phyloP scores from a whole-genome alignment of 768 basidiomycete species.

The Crepidotus variabilis region DNA sequence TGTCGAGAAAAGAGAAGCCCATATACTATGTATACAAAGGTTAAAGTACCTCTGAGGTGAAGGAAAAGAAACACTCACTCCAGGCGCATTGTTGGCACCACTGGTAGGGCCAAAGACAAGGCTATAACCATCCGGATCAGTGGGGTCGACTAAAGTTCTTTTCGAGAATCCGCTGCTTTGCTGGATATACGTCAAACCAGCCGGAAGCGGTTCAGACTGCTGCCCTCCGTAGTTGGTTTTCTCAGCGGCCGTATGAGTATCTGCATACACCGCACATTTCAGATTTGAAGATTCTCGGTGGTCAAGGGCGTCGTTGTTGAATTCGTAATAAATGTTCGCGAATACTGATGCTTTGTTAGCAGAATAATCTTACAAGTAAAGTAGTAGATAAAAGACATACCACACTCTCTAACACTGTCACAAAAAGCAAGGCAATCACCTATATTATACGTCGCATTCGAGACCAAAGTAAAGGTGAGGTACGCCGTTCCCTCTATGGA shows the following conservation, averaged over 20 bases:
- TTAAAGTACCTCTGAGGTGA: neutral
- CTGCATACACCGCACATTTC: slow-evolving; percentile 44
- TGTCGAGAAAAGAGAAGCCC: slow-evolving; percentile 46
- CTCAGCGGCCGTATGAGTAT: slow-evolving; percentile 37
- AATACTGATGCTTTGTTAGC: slow-evolving; percentile 30
- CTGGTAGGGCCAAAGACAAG: slow-evolving; percentile 40
- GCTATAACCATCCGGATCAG: slow-evolving; percentile 39
- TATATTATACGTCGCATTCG: slow-evolving; percentile 42
- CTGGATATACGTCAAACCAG: slow-evolving; percentile 37
- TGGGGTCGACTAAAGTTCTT: slow-evolving; percentile 34
- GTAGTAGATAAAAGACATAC: slow-evolving; percentile 24
- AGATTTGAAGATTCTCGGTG: slow-evolving; percentile 37
- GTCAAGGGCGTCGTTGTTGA: slow-evolving; percentile 39
- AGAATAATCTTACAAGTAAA: slow-evolving; percentile 1
- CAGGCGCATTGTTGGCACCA: slow-evolving; percentile 46
- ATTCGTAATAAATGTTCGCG: slow-evolving; percentile 47
- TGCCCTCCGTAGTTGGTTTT: slow-evolving; percentile 45
- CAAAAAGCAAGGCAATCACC: slow-evolving; percentile 40
- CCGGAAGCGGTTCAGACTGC: slow-evolving; percentile 29
- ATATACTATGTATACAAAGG: slow-evolving; percentile 32
- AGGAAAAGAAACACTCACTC: slow-evolving; percentile 15
- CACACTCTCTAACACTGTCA: slow-evolving; percentile 32
- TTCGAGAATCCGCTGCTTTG: slow-evolving; percentile 38
- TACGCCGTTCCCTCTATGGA: slow-evolving; percentile 46
- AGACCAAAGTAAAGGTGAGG: slow-evolving; percentile 42